Evolutionary conservation across 129 eudicot species (phyloP), one percentile per base, ranked within the genome.

Genomic region (Rutidosis leptorrhynchoides): DNA sequence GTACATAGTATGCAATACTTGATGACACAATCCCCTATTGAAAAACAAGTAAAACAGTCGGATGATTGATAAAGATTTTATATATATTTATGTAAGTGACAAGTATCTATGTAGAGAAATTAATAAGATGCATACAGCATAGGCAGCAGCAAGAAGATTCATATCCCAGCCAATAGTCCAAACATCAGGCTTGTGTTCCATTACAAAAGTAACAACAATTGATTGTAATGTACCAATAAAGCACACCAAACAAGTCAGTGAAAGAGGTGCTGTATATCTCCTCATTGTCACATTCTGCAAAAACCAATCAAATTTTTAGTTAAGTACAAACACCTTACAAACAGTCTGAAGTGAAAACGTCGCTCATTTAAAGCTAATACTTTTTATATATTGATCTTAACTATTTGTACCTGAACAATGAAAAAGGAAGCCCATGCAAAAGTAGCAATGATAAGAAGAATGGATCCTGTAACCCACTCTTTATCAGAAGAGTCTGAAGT

Each of bases 141-240:
- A 93, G 79, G 98, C 98, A 76, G 98, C 98, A 68, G 98, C 96
- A 23, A 93, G 83, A 40, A 93, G 87, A 78, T 93, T 93, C 95
- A 88, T 88, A 80, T 93, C 98, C 77, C 81, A 88, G 28, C 98
- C 96, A 79, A 93, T 93, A 55, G 67, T 45, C 98, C 96, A 93
- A 57, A 78, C 96, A 76, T 42, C 56, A 22, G 98, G 79, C 56
- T 65, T 86, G 76, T 89, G 98, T 57, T 93, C 98, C 96, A 83
- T 88, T 37, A 84, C 96, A 76, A 93, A 83, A 58, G 98, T 93
- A 33, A 93, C 96, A 54, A 79, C 96, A 68, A 88, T 86, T 24
- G 98, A 88, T 80, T 93, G 98, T 35, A 93, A 75, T 51, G 98
- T 93, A 5, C 98, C 98, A 82, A 93, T 66, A 73, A 93, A 93